Evolutionary conservation across 805 yeast species (phyloP), one percentile per base, ranked within the genome.

Genomic region (Schwanniomyces yamadae): DNA sequence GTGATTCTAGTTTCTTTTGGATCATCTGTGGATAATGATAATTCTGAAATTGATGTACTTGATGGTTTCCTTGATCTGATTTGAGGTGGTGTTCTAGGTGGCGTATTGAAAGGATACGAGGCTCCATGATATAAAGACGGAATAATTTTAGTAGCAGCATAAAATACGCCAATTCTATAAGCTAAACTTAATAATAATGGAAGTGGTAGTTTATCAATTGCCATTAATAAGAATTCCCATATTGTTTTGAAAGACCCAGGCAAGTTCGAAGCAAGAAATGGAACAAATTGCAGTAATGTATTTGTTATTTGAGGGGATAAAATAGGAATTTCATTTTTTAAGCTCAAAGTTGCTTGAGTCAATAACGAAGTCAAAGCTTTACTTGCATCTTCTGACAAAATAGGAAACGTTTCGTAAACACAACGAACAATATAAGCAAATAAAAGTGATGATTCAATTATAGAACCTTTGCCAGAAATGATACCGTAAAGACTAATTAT

Each of bases 371-470:
- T 47, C 22, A 66, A 49, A 3, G 66, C 52, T 36, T 52, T 47
- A 16, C 59, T 48, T 13, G 72, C 71, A 40, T 57, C 66, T 36
- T 78, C 77, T 6, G 90, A 82, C 44, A 91, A 73, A 48, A 85
- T 89, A 1, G 98, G 96, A 50, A 91, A 88, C 3, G 95, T 80
- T 55, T 90, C 95, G 59, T 93, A 93, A 42, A 90, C 79, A 50
- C 96, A 88, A 55, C 95, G 84, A 19, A 93, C 96, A 42, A 91
- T 82, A 60, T 93, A 93, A 6, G 95, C 91, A 55, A 89, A 81
- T 50, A 93, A 71, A 39, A 91, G 63, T 9, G 95, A 84, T 21
- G 89, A 77, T 61, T 93, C 99, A 34, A 90, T 74, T n/a, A 91
- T 81, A n/a, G 91, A 82, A 3, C 97, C 97, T 41, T 76, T 77